Evolutionary conservation across 1,284 basidiomycete genomes (phyloP).

Genomic region (Cutaneotrichosporon cutaneum): DNA sequence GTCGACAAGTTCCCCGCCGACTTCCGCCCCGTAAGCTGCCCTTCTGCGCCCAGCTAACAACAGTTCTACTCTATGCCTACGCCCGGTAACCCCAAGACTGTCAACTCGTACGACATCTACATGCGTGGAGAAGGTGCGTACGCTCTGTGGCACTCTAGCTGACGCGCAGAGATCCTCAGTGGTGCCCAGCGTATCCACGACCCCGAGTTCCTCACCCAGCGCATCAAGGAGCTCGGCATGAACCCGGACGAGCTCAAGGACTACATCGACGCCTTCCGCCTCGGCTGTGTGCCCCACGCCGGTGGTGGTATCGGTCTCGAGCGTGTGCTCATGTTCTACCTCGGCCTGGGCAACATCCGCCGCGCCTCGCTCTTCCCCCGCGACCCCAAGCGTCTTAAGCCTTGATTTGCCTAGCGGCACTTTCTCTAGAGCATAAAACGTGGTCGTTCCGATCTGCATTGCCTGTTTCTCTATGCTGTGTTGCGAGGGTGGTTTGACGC

Average conservation of each 20-base stretch:
- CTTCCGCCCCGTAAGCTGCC: slow-evolving; percentile 13
- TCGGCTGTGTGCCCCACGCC: slow-evolving; percentile 81
- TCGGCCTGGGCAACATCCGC: slow-evolving; percentile 93
- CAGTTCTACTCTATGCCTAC: slow-evolving; percentile 99
- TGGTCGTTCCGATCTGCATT: not conserved
- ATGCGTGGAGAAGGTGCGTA: slow-evolving; percentile 78
- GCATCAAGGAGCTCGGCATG: slow-evolving; percentile 71
- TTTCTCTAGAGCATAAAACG: not conserved
- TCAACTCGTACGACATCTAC: slow-evolving; percentile 99
- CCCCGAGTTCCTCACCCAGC: slow-evolving; percentile 72
- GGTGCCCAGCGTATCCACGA: slow-evolving; percentile 98
- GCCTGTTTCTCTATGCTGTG: not conserved
- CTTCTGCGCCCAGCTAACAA: slow-evolving; percentile 50
- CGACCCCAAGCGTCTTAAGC: slow-evolving; percentile 66
- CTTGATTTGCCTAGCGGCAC: slow-evolving; percentile 27
- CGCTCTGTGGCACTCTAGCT: not conserved
- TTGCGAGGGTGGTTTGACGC: too few species aligned
- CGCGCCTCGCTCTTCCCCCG: slow-evolving; percentile 92
- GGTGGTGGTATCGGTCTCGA: slow-evolving; percentile 72
- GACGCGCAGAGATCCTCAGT: slow-evolving; percentile 74
- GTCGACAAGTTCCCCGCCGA: slow-evolving; percentile 90
- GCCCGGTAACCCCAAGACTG: slow-evolving; percentile 79
- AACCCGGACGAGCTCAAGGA: slow-evolving; percentile 82
- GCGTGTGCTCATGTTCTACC: slow-evolving; percentile 87
- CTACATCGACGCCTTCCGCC: slow-evolving; percentile 90